Evolutionary conservation across 148 eudicot species (phyloP).

Genomic region (Chenopodium formosanum): DNA sequence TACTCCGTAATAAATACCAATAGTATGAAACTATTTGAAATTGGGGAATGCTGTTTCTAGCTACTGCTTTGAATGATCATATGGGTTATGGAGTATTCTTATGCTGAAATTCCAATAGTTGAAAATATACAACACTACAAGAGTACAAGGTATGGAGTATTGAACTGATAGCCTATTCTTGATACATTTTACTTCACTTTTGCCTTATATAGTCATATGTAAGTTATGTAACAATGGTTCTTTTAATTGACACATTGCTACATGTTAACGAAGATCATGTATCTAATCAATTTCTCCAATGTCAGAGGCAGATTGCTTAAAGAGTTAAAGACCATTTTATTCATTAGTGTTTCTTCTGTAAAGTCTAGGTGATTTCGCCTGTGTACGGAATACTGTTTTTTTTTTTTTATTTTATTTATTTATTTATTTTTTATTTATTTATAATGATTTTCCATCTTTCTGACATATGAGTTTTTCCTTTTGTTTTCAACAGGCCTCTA

Average conservation of each 20-base stretch:
- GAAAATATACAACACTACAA: no score
- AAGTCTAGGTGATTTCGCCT: neutral
- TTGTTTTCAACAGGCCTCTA: slow-evolving; percentile 61
- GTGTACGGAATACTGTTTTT: neutral
- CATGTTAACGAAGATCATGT: neutral
- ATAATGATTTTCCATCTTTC: slow-evolving; percentile 4
- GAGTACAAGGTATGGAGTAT: no score
- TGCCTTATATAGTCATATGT: no score
- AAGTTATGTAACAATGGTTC: no score
- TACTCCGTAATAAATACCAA: neutral
- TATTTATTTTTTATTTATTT: neutral
- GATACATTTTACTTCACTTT: no score
- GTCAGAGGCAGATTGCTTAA: neutral
- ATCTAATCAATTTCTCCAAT: neutral
- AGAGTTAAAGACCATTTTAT: neutral
- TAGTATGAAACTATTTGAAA: neutral
- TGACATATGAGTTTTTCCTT: slow-evolving; percentile 13
- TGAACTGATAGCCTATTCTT: no score
- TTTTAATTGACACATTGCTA: neutral
- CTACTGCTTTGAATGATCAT: neutral
- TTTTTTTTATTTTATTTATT: neutral
- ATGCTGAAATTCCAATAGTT: neutral
- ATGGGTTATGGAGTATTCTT: neutral
- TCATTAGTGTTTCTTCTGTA: neutral
- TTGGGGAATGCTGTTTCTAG: neutral